phyloP scores from a whole-genome alignment of 1,284 basidiomycete species.

The Cyathus olla region DNA sequence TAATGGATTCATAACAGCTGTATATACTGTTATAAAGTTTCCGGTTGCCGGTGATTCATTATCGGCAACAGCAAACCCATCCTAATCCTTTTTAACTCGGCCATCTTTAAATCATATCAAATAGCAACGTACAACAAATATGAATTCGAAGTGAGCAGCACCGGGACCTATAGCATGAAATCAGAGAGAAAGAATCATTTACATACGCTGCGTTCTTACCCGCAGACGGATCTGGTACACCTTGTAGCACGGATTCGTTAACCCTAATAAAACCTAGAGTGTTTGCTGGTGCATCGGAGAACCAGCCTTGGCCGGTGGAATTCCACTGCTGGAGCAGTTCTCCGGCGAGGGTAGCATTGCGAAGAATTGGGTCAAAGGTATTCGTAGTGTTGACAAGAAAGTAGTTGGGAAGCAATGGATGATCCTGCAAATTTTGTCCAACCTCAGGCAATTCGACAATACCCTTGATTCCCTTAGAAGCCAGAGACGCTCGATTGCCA shows the following conservation, averaged over 20 bases:
- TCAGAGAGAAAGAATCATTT: too few species aligned
- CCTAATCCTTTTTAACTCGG: not conserved
- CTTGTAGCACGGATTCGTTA: not conserved
- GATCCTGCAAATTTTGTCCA: conserved; percentile 6
- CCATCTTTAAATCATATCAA: not conserved
- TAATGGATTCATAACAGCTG: not conserved
- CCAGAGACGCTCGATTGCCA: conserved; percentile 2
- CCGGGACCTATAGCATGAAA: too few species aligned
- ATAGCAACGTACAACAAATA: not conserved
- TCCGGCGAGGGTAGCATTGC: not conserved
- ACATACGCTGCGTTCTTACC: not conserved
- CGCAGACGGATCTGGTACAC: not conserved
- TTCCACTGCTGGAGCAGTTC: conserved; percentile 2
- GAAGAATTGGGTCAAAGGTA: conserved; percentile 1
- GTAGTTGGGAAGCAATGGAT: not conserved
- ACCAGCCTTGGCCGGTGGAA: not conserved
- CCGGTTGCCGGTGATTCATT: not conserved
- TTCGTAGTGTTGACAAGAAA: conserved; percentile 4
- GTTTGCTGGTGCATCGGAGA: not conserved
- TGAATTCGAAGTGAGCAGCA: not conserved
- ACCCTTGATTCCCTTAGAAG: not conserved
- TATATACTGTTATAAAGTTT: not conserved
- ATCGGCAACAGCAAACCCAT: not conserved
- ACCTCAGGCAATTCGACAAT: conserved; percentile 8
- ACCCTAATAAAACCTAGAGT: not conserved